phyloP scores from a whole-genome alignment of 2,329 filamentous ascomycete genomes.

The Penicillium sp. region DNA sequence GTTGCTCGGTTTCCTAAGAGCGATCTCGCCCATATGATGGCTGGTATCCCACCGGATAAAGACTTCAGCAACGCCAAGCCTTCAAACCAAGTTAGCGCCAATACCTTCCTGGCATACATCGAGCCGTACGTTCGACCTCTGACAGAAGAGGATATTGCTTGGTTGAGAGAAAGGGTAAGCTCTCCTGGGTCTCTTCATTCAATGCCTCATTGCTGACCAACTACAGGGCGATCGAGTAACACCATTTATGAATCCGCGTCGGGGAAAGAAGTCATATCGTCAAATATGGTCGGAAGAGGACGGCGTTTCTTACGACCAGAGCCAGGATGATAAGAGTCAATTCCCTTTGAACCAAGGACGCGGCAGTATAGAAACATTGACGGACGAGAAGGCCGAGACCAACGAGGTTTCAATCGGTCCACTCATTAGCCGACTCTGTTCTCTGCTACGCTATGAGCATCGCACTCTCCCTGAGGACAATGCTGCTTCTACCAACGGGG shows the following conservation, averaged over 20 bases:
- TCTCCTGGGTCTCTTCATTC: neutral
- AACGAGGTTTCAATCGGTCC: slow-evolving; percentile 89
- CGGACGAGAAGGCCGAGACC: slow-evolving; percentile 82
- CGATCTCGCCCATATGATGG: slow-evolving; percentile 82
- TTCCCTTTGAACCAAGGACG: slow-evolving; percentile 79
- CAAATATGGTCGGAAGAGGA: slow-evolving; percentile 97
- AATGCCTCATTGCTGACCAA: slow-evolving; percentile 11
- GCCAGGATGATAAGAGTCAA: slow-evolving; percentile 65
- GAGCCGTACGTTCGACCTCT: slow-evolving; percentile 90
- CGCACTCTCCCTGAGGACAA: slow-evolving; percentile 59
- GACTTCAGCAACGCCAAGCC: slow-evolving; percentile 96
- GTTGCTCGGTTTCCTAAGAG: slow-evolving; percentile 81
- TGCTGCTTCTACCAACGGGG: slow-evolving; percentile 56
- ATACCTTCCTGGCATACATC: slow-evolving; percentile 88
- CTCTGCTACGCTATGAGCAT: slow-evolving; percentile 77
- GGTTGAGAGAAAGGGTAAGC: slow-evolving; percentile 76
- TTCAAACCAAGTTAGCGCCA: slow-evolving; percentile 89
- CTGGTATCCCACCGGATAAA: slow-evolving; percentile 86
- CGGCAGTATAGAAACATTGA: slow-evolving; percentile 83
- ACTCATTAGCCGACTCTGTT: slow-evolving; percentile 78
- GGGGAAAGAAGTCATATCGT: slow-evolving; percentile 82
- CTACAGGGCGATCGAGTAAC: slow-evolving; percentile 72
- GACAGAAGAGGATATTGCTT: slow-evolving; percentile 91
- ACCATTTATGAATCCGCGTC: slow-evolving; percentile 83
- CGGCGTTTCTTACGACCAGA: slow-evolving; percentile 72